phyloP scores from a whole-genome alignment of 2,329 filamentous ascomycete genomes.

The Waltergamsia citrina region DNA sequence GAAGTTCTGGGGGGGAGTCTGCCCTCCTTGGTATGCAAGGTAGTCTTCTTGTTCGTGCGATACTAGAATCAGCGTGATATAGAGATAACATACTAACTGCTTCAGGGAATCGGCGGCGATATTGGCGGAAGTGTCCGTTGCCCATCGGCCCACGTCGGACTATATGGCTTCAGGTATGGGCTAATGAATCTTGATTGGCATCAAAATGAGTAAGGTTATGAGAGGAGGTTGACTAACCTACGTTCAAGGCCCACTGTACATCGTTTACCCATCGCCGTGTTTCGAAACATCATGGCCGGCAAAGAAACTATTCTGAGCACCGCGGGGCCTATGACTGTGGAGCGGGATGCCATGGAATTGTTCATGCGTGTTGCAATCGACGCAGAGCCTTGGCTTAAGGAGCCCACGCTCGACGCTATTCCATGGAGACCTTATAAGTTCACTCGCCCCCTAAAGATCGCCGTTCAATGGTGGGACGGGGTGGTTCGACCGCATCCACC shows the following conservation, averaged over 20 bases:
- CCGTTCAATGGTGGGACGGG: conserved; percentile 36
- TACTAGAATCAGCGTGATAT: not conserved
- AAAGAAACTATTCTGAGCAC: conserved; percentile 23
- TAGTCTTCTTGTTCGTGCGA: conserved; percentile 22
- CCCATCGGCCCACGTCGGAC: conserved; percentile 23
- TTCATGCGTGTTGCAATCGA: conserved; percentile 21
- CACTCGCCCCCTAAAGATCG: conserved; percentile 44
- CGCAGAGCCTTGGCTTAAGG: conserved; percentile 20
- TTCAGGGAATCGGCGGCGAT: conserved; percentile 29
- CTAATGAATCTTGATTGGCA: not conserved
- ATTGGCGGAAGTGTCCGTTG: conserved; percentile 29
- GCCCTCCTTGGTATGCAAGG: conserved; percentile 30
- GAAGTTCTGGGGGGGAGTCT: conserved; percentile 50
- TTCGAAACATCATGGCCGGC: conserved; percentile 17
- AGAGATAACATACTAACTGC: not conserved
- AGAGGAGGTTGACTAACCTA: not conserved
- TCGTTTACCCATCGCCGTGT: conserved; percentile 16
- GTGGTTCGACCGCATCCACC: conserved; percentile 25
- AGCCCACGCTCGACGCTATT: conserved; percentile 19
- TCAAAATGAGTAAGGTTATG: too few relatives aligned
- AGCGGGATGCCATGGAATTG: conserved; percentile 22
- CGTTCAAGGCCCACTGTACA: conserved; percentile 17
- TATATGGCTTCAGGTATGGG: conserved; percentile 17
- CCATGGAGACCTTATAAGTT: conserved; percentile 24
- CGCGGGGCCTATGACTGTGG: conserved; percentile 21